Conservation (phyloP, 2,329 filamentous ascomycete genomes). For the Fusarium sp. region DNA sequence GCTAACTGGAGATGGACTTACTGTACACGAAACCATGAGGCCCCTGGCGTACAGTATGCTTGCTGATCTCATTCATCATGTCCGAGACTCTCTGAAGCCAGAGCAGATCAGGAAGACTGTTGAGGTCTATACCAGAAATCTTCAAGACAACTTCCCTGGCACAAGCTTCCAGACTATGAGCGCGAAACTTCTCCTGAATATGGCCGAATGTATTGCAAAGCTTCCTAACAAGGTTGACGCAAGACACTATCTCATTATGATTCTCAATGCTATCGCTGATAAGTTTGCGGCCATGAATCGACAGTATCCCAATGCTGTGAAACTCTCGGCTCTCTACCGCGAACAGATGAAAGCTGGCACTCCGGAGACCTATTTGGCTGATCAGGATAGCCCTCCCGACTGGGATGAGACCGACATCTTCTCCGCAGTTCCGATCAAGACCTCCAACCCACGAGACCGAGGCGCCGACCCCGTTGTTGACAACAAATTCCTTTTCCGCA, state of each 20-base stretch:
- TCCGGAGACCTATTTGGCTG: slow-evolving; percentile 84
- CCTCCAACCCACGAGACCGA: slow-evolving; percentile 88
- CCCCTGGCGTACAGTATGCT: slow-evolving; percentile 98
- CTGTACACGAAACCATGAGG: slow-evolving; percentile 95
- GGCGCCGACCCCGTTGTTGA: slow-evolving; percentile 91
- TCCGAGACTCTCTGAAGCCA: slow-evolving; percentile 86
- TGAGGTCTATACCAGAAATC: slow-evolving; percentile 94
- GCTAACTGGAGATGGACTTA: slow-evolving; percentile 93
- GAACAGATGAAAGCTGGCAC: slow-evolving; percentile 72
- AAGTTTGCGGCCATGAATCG: slow-evolving; percentile 99
- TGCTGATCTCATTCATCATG: slow-evolving; percentile 96
- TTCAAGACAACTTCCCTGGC: slow-evolving; percentile 95
- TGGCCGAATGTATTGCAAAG: slow-evolving; percentile 97
- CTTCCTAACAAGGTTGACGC: slow-evolving; percentile 94
- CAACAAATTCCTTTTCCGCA: slow-evolving; percentile 98
- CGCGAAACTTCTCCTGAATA: slow-evolving; percentile 93
- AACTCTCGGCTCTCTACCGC: slow-evolving; percentile 82
- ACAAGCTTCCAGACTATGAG: slow-evolving; percentile 99
- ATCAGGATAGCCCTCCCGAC: slow-evolving; percentile 82
- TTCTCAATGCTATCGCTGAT: slow-evolving; percentile 96
- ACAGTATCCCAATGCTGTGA: slow-evolving; percentile 94
- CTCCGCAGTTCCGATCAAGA: slow-evolving; percentile 94
- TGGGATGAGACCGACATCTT: slow-evolving; percentile 99
- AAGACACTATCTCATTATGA: slow-evolving; percentile 95
- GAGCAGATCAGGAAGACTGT: slow-evolving; percentile 96